Base-by-base conservation (phyloP, 139 green algal genomes). In the Chlorella ohadii region DNA sequence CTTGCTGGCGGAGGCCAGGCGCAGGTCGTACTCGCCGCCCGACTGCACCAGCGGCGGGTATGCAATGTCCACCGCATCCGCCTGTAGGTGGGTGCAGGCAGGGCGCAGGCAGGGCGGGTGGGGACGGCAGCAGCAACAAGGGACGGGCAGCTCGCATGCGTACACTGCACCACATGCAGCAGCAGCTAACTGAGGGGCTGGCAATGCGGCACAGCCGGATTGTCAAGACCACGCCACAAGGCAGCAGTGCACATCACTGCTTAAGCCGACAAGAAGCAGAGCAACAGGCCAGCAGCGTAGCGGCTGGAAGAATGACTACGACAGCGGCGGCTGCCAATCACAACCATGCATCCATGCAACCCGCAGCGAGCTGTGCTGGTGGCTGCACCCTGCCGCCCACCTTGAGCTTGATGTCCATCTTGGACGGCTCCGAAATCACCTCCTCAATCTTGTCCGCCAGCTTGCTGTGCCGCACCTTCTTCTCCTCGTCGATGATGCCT, bases 11-110 rank as follows among this genome's bases (percentile, higher is more conserved):
- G 67, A 72, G 11, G 70, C 55, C 41, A 91, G 41, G 57, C 90
- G 90, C 20, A 98, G 88, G 84, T 98, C 94, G 87, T 94, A 96
- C 34, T 86, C 64, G 3, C 91, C 91, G 4, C 96, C 93, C 36
- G 85, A 93, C 88, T 98, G 96, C 67, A 99, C 92, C 59, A 98
- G 91, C 33, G 97, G 97, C 3, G 92, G 92, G 90, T 99, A 99
- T 44, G 96, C 97, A 41, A 98, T 94, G 88, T 99, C 97, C 28
- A 97, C 90, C 34, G 95, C 93, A 19, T 98, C 96, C 2, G 87
- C 51, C 44, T 88, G 56, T 28, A 59, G 20, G n/a, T 51, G 38
- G 41, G 27, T 16, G 38, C 15, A 16, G 23, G 38, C 3, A 33
- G 22, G 12, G 11, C 38, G 25, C 59, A 16, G 23, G 27, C 17